Percentiles rank a stretch among this genome's conserved stretches.
Evolutionary conservation across 176 grass and related monocot genomes (phyloP).

Genomic region (Aegilops umbellulata): DNA sequence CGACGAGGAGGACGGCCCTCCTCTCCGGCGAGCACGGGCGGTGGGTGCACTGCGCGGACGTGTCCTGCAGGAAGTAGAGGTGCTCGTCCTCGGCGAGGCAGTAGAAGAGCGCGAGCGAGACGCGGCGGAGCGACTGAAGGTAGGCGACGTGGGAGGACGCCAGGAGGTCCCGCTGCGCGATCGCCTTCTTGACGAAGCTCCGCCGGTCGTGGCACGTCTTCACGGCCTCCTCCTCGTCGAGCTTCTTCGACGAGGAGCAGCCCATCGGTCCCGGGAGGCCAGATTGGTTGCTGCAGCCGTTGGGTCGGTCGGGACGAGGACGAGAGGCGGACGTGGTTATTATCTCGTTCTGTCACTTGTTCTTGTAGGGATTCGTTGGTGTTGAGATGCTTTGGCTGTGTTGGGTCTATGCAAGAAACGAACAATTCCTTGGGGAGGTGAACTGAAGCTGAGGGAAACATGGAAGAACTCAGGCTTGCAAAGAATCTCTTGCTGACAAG

Average conservation of each 20-base stretch:
- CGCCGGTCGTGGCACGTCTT: constrained; percentile 68
- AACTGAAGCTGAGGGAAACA: constrained; percentile 32
- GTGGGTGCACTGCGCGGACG: constrained; percentile 11
- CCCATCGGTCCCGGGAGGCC: constrained; percentile 44
- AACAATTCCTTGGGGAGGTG: constrained; percentile 46
- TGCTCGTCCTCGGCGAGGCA: constrained; percentile 70
- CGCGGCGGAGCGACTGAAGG: constrained; percentile 61
- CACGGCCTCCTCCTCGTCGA: constrained; percentile 69
- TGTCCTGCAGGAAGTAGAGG: constrained; percentile 44
- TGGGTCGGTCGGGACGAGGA: background rate
- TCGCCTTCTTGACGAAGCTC: constrained; percentile 77
- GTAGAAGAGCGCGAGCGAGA: constrained; percentile 63
- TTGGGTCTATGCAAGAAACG: constrained; percentile 45
- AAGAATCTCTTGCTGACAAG: constrained; percentile 24
- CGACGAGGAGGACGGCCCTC: constrained; percentile 33
- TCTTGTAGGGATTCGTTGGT: constrained; percentile 6
- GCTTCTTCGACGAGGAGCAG: constrained; percentile 83
- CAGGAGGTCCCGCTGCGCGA: constrained; percentile 60
- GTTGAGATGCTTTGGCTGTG: constrained; percentile 20
- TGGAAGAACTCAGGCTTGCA: background rate
- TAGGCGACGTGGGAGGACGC: constrained; percentile 71
- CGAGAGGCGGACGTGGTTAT: background rate
- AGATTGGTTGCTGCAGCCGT: background rate
- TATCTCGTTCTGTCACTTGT: too few species aligned
- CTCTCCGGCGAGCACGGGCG: constrained; percentile 36